Conservation (phyloP, 2,329 filamentous ascomycete genomes). For the Beauveria australis region DNA sequence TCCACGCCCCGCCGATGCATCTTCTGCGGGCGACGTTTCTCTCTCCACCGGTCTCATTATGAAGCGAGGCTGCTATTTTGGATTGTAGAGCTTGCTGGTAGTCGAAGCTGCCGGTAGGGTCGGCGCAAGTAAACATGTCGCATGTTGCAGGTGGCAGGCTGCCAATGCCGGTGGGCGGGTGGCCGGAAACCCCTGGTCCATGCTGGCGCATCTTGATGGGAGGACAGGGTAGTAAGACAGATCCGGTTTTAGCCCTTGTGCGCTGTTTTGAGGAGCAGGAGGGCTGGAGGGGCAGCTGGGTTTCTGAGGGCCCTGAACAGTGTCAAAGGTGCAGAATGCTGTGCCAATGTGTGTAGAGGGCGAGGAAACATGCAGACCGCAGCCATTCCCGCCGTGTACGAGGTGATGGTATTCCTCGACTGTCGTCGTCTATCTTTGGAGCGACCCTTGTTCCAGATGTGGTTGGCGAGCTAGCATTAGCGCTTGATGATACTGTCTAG, state of each 20-base stretch:
- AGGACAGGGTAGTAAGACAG: slow-evolving; percentile 3
- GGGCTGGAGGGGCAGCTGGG: background rate
- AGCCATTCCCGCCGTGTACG: slow-evolving; percentile 1
- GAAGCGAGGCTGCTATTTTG: background rate
- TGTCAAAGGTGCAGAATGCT: background rate
- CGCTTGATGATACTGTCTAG: background rate
- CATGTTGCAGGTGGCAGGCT: background rate
- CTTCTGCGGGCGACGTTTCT: slow-evolving; percentile 3
- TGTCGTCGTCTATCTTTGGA: background rate
- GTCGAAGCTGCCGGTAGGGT: background rate
- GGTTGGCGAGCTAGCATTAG: slow-evolving; percentile 3
- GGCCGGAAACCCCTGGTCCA: slow-evolving; percentile 3
- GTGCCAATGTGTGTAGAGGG: background rate
- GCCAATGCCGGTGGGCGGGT: background rate
- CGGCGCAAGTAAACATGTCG: background rate
- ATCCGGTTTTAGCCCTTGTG: slow-evolving; percentile 1
- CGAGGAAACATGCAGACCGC: background rate
- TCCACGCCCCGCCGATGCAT: slow-evolving; percentile 11
- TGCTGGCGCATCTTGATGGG: slow-evolving; percentile 10
- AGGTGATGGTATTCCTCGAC: background rate
- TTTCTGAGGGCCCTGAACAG: background rate
- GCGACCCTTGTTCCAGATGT: background rate
- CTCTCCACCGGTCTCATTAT: background rate
- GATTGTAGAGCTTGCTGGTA: background rate
- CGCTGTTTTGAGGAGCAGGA: background rate